phyloP scores from a whole-genome alignment of 306 rosid genomes.

The Medicago arabica region DNA sequence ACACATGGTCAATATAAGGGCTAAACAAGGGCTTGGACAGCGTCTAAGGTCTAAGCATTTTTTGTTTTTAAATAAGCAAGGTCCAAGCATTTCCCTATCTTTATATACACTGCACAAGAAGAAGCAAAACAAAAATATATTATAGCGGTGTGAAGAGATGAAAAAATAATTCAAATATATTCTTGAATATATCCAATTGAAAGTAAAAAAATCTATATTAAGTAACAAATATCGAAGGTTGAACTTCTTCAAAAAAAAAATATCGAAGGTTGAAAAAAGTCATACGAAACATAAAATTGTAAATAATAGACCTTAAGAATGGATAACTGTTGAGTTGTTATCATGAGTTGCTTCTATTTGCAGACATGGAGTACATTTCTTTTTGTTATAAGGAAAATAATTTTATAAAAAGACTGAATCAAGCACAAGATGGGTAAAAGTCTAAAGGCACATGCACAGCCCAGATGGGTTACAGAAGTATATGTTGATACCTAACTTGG shows the following conservation, averaged over 20 bases:
- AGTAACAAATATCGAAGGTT: background rate
- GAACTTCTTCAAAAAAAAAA: no score
- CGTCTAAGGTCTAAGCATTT: background rate
- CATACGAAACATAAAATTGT: background rate
- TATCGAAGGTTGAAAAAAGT: conserved; percentile 1
- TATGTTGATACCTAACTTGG: background rate
- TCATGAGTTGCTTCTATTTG: background rate
- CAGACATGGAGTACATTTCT: background rate
- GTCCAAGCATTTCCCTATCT: background rate
- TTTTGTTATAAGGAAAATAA: background rate
- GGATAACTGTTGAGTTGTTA: conserved; percentile 2
- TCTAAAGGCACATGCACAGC: conserved; percentile 11
- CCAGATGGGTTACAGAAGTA: background rate
- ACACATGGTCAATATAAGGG: background rate
- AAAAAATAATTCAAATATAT: background rate
- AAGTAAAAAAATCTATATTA: background rate
- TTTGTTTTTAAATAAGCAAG: no score
- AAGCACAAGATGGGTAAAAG: background rate
- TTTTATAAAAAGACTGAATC: conserved; percentile 12
- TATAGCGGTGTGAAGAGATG: background rate
- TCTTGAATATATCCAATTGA: background rate
- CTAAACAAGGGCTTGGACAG: background rate
- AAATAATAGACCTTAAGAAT: background rate
- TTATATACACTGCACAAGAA: background rate
- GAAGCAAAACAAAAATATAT: background rate